These are phyloP conservation scores for Corchorus capsularis DNA, from an alignment of 345 rosid species.

Conservation along the genomic window DNA sequence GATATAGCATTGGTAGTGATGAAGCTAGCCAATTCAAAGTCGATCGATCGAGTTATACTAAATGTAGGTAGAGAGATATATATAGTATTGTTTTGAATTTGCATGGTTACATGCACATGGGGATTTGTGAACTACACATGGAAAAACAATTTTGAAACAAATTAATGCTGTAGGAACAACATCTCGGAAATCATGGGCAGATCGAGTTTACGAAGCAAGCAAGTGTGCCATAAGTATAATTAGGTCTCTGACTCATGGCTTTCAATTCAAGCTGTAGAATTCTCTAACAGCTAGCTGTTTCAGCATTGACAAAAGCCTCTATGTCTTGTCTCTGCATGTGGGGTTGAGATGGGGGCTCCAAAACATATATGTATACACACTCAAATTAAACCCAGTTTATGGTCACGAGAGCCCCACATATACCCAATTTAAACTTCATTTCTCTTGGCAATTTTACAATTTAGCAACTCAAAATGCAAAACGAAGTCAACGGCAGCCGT, in stretches of 20 bases:
- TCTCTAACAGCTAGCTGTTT: background rate
- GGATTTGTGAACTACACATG: background rate
- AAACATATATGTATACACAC: too few relatives aligned
- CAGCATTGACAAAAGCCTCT: background rate
- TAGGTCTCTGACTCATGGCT: conserved; percentile 19
- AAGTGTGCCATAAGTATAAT: background rate
- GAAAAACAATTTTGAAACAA: background rate
- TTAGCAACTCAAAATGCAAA: too few relatives aligned
- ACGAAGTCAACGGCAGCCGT: too few relatives aligned
- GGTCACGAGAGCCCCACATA: too few relatives aligned
- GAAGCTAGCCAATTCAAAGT: background rate
- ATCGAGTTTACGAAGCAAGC: conserved; percentile 25
- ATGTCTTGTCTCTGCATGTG: too few relatives aligned
- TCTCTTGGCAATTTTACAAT: too few relatives aligned
- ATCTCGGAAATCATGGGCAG: conserved; percentile 33
- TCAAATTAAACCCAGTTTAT: too few relatives aligned
- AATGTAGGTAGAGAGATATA: too few relatives aligned
- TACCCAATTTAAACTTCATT: too few relatives aligned
- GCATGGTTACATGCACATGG: conserved; percentile 3
- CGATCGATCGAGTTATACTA: background rate
- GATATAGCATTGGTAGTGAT: background rate
- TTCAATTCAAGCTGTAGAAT: background rate
- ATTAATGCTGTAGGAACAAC: background rate
- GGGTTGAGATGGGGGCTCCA: too few relatives aligned
- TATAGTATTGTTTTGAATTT: background rate